A percentile compares a stretch with the other conserved stretches of the same genome.
Evolutionary conservation across 208 protist species (phyloP).

Genomic region (Strigomonas galati): DNA sequence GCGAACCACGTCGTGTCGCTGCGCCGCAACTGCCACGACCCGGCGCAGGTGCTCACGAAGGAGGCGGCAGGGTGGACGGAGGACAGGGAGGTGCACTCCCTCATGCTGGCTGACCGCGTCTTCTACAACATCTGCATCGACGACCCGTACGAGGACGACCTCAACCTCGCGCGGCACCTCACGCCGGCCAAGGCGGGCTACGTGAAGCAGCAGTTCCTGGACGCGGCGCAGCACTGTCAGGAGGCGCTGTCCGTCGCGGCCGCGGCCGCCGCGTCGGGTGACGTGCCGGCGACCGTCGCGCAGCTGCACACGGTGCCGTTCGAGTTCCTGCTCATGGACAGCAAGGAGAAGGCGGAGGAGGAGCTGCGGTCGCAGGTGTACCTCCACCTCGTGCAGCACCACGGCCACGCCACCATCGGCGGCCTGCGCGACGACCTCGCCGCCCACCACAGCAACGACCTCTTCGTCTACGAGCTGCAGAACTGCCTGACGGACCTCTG

Average conservation of each 20-base stretch:
- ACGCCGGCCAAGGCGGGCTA: constrained; percentile 49
- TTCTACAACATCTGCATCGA: constrained; percentile 76
- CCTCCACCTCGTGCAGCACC: constrained; percentile 14
- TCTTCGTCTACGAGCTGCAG: constrained; percentile 37
- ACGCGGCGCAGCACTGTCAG: constrained; percentile 19
- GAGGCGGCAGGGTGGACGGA: constrained; percentile 34
- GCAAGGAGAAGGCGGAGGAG: constrained; percentile 16
- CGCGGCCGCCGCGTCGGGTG: too few species aligned
- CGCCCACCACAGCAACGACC: background rate
- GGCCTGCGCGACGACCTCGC: constrained; percentile 14
- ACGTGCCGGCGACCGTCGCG: too few species aligned
- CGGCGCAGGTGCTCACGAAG: constrained; percentile 11
- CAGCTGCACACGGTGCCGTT: constrained; percentile 3
- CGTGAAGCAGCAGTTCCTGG: constrained; percentile 59
- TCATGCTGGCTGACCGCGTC: constrained; percentile 38
- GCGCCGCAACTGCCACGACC: constrained; percentile 14
- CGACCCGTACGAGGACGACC: constrained; percentile 73
- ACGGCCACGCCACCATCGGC: constrained; percentile 14
- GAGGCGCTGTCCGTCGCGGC: background rate
- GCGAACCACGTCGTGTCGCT: constrained; percentile 39
- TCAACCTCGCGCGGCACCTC: constrained; percentile 72
- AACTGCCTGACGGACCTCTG: constrained; percentile 47
- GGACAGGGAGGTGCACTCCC: constrained; percentile 21
- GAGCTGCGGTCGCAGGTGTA: constrained; percentile 23
- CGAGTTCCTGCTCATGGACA: constrained; percentile 22